phyloP scores from a whole-genome alignment of 164 flowering plant genomes.

The Nelumbo lutea region DNA sequence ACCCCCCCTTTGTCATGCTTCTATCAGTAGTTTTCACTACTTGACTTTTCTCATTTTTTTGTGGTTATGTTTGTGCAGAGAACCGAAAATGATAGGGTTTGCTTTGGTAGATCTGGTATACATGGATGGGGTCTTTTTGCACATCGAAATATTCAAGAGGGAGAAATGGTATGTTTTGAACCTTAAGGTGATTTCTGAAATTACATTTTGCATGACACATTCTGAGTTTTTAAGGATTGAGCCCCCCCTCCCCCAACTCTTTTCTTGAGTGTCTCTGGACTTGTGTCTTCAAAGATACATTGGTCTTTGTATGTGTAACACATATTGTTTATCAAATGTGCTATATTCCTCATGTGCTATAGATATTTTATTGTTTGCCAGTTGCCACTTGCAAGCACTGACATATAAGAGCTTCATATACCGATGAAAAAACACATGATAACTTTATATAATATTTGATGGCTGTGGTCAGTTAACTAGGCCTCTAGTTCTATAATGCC shows the following conservation, averaged over 20 bases:
- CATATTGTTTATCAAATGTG: too few species aligned
- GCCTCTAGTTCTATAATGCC: too few species aligned
- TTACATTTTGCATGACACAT: background rate
- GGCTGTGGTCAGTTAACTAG: too few species aligned
- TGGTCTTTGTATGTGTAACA: too few species aligned
- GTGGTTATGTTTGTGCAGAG: slow-evolving; percentile 36
- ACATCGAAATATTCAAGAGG: slow-evolving; percentile 78
- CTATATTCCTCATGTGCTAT: too few species aligned
- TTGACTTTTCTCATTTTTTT: slow-evolving; percentile 14
- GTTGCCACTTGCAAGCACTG: too few species aligned
- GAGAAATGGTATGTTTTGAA: slow-evolving; percentile 72
- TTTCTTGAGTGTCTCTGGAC: background rate
- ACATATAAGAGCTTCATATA: too few species aligned
- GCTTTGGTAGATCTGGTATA: slow-evolving; percentile 94
- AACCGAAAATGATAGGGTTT: slow-evolving; percentile 74
- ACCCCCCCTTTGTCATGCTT: background rate
- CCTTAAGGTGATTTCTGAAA: background rate
- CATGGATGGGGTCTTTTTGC: slow-evolving; percentile 99
- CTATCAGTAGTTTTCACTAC: slow-evolving; percentile 5
- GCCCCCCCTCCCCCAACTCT: background rate
- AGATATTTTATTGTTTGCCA: too few species aligned
- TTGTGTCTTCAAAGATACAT: background rate
- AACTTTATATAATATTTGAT: too few species aligned
- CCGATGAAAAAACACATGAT: too few species aligned
- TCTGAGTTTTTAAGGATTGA: background rate